These are phyloP conservation scores for Monosporascus sp. DNA, from an alignment of 2,329 filamentous ascomycete genomes.

Conservation along the genomic window DNA sequence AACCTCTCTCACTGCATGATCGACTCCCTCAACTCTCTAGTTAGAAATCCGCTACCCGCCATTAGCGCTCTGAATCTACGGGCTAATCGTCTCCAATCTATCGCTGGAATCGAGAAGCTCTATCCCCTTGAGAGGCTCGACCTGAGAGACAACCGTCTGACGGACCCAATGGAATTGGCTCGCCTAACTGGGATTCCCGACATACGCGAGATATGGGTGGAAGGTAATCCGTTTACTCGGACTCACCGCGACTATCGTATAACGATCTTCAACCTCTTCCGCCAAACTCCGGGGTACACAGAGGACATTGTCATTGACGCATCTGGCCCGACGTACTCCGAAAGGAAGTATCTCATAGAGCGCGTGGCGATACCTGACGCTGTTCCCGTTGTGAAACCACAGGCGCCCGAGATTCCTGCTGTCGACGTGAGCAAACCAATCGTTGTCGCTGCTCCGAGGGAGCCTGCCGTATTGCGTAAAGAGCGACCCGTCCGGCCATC, in stretches of 20 bases:
- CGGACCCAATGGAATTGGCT: slow-evolving; percentile 87
- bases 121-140: slow-evolving; percentile 86
- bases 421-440: slow-evolving; percentile 65
- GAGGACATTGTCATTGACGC: slow-evolving; percentile 90
- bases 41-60: slow-evolving; percentile 79
- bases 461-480: slow-evolving; percentile 51
- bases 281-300: slow-evolving; percentile 79
- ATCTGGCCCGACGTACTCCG: slow-evolving; percentile 73
- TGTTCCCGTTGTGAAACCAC: slow-evolving; percentile 71
- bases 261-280: slow-evolving; percentile 93
- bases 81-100: slow-evolving; percentile 77
- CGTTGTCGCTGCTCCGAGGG: slow-evolving; percentile 45
- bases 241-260: slow-evolving; percentile 81
- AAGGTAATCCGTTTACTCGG: slow-evolving; percentile 85
- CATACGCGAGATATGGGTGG: slow-evolving; percentile 86
- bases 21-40: slow-evolving; percentile 81
- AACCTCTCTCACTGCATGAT: slow-evolving; percentile 99
- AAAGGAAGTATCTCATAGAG: slow-evolving; percentile 79
- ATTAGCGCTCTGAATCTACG: slow-evolving; percentile 91
- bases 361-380: slow-evolving; percentile 69
- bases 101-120: slow-evolving; percentile 85
- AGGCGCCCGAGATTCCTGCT: slow-evolving; percentile 54
- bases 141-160: slow-evolving; percentile 81
- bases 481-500: slow-evolving; percentile 42
- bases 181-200: slow-evolving; percentile 86